These are phyloP conservation scores for Castanea mollissima DNA, from an alignment of 306 rosid species.

Conservation along the genomic window DNA sequence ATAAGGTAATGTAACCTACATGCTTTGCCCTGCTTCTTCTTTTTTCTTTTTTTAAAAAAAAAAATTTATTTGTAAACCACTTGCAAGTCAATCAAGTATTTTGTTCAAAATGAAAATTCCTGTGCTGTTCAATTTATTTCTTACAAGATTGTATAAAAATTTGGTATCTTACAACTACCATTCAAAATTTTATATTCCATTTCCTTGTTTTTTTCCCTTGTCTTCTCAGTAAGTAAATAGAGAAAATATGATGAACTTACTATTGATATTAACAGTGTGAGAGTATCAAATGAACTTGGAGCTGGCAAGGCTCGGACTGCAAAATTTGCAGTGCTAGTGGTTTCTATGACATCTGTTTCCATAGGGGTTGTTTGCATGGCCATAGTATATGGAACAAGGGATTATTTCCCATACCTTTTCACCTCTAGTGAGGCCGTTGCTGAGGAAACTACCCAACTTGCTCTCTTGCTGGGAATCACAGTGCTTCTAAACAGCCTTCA, in stretches of 20 bases:
- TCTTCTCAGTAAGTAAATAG: background rate
- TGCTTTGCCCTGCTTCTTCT: background rate
- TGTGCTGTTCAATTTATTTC: background rate
- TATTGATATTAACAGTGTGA: constrained; percentile 50
- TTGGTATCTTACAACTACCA: background rate
- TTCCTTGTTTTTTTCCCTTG: background rate
- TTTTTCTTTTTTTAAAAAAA: accelerated
- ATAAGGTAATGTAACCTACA: constrained; percentile 47
- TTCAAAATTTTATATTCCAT: background rate
- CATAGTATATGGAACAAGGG: constrained; percentile 44
- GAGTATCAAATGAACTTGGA: constrained; percentile 89
- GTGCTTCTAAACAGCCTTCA: constrained; percentile 74
- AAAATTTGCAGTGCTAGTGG: constrained; percentile 62
- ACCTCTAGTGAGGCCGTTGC: constrained; percentile 62
- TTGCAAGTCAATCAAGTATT: background rate
- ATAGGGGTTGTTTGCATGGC: constrained; percentile 53
- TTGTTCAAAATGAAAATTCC: background rate
- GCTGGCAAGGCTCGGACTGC: constrained; percentile 57
- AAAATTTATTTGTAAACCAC: background rate
- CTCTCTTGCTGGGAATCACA: constrained; percentile 53
- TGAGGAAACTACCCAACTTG: constrained; percentile 63
- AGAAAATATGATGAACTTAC: background rate
- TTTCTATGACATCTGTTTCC: constrained; percentile 59
- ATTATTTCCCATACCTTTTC: constrained; percentile 64
- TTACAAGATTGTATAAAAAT: background rate